A percentile compares a stretch with the other conserved stretches of the same genome.
phyloP scores from a whole-genome alignment of 2,329 filamentous ascomycete species.

The Fusarium xyrophilum region DNA sequence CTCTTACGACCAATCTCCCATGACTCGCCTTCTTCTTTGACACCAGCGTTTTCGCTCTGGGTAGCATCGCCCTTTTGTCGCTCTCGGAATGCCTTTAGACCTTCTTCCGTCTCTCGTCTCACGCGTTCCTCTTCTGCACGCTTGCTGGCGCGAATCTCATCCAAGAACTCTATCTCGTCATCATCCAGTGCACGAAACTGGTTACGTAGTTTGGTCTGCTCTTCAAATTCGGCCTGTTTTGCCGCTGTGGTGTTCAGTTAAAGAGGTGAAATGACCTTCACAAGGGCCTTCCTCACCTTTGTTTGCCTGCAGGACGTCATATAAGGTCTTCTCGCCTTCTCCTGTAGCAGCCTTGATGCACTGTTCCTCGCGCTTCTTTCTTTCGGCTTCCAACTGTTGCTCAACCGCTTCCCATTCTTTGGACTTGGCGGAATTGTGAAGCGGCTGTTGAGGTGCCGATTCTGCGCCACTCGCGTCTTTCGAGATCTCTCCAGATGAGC shows the following conservation, averaged over 20 bases:
- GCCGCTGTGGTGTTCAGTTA: constrained; percentile 58
- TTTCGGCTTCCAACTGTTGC: constrained; percentile 67
- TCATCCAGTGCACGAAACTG: constrained; percentile 81
- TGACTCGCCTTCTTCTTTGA: constrained; percentile 42
- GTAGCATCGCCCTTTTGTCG: constrained; percentile 51
- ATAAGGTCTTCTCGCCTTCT: constrained; percentile 67
- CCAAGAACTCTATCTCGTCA: constrained; percentile 79
- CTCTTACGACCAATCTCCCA: constrained; percentile 50
- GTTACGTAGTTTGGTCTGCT: constrained; percentile 73
- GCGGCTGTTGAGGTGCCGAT: constrained; percentile 13
- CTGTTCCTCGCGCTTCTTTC: constrained; percentile 60
- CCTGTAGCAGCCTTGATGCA: constrained; percentile 52
- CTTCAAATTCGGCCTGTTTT: constrained; percentile 84
- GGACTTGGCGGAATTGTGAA: constrained; percentile 35
- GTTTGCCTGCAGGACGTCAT: constrained; percentile 79
- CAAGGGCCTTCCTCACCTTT: constrained; percentile 62
- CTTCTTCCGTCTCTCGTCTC: constrained; percentile 62
- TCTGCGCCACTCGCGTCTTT: constrained; percentile 27
- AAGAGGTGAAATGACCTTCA: neutral
- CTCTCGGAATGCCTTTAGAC: constrained; percentile 62
- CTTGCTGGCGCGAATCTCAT: constrained; percentile 60
- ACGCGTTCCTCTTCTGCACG: constrained; percentile 62
- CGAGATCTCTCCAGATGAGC: constrained; percentile 34
- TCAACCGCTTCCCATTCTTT: constrained; percentile 71
- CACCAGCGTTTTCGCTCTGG: constrained; percentile 13